Percentiles rank a stretch among this genome's conserved stretches.
phyloP scores from a whole-genome alignment of 345 rosid species.

The Eucalyptus regnans region DNA sequence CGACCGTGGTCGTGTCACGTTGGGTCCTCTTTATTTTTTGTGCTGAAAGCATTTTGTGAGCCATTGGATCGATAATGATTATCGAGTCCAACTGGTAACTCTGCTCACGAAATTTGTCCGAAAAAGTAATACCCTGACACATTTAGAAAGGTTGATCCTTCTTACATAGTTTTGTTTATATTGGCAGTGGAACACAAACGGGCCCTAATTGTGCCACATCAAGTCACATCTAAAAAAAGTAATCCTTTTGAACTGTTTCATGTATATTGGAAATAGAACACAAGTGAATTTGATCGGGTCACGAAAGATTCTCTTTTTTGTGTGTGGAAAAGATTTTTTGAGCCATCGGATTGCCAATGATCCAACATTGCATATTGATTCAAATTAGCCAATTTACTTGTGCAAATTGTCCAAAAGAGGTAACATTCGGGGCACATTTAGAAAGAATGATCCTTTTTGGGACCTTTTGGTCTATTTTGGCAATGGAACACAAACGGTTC shows the following conservation, averaged over 20 bases:
- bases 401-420: neutral
- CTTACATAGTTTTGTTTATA: neutral
- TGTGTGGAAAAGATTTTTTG: neutral
- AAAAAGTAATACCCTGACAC: neutral
- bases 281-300: neutral
- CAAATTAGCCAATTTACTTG: neutral
- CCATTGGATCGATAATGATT: neutral
- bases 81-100: neutral
- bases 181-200: neutral
- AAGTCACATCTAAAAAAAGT: neutral
- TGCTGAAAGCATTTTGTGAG: neutral
- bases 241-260: neutral
- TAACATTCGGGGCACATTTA: accelerated
- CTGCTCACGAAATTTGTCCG: neutral
- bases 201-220: neutral
- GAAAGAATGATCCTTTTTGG: neutral
- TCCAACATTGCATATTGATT: neutral
- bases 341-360: neutral
- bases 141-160: neutral
- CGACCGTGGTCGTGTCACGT: neutral
- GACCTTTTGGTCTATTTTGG: neutral
- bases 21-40: neutral
- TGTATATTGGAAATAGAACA: neutral
- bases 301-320: neutral
- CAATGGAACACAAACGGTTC: neutral